Base-by-base conservation (phyloP, 2,329 filamentous ascomycete species). In the Aspergillus felis region DNA sequence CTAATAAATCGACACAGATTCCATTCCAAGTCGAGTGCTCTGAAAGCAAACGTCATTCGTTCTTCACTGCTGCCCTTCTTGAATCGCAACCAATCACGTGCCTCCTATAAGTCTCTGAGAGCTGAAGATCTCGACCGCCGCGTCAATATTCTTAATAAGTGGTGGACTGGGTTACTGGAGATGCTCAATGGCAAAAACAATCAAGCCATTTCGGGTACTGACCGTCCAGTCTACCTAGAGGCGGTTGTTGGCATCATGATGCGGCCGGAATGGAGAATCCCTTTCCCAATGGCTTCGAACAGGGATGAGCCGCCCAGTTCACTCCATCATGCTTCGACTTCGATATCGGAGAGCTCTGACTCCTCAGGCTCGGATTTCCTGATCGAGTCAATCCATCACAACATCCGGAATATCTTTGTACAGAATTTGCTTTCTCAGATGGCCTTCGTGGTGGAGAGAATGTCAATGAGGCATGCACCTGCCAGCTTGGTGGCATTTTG, bases 101-200 rank as follows among this genome's bases (percentile, higher is more conserved):
- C 84, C 1, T 91, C 89, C 8, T 88, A 85, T 65, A 80, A 79
- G 61, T 78, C 72, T 17, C 78, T 96, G 49, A 79, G 84, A n/a
- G 81, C 90, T 1, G 91, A 96, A 75, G 91, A 96, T 70, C 75
- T 96, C 48, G 92, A 97, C 67, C 84, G 89, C 38, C 84, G 92
- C 58, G 84, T 89, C 2, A 86, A 86, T 48, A 90, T 95, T 50
- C 77, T 96, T 57, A 91, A 94, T 71, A 92, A 90, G 69, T 97
- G 92, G 92, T 97, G 92, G 92, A 87, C 82, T 47, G 87, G 85
- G 1, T 78, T 96, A 42, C 76, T 96, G 56, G 91, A 94, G 58
- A 86, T 96, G 79, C 82, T 96, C 25, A 87, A 92, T 63, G 89
- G 88, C 32, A 83, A 84, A 60, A 84, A 87, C 69, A 87, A 87